These are phyloP conservation scores for Gymnopilus junonius DNA, from an alignment of 768 basidiomycete genomes.

Conservation along the genomic window DNA sequence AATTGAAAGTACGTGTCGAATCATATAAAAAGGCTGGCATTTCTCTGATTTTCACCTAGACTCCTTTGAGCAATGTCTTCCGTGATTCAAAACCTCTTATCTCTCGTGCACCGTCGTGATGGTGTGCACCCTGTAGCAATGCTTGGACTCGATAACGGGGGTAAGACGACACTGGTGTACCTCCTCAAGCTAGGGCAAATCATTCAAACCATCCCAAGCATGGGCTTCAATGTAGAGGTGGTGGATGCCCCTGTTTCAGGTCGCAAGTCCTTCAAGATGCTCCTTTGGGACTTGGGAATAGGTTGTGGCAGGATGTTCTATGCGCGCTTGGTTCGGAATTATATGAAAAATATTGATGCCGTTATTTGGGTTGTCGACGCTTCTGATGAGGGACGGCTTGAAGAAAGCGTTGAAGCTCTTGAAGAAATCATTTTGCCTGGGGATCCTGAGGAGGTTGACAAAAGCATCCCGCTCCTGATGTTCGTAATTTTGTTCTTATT, in stretches of 20 bases:
- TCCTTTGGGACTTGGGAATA: slow-evolving; percentile 65
- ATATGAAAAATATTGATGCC: slow-evolving; percentile 45
- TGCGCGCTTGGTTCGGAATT: slow-evolving; percentile 31
- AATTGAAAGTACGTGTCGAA: background rate
- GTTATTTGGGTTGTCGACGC: slow-evolving; percentile 72
- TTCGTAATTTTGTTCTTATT: slow-evolving; percentile 16
- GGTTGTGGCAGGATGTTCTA: slow-evolving; percentile 51
- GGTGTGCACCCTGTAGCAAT: slow-evolving; percentile 27
- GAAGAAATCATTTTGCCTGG: slow-evolving; percentile 29
- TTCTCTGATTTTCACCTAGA: no score
- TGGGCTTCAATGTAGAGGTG: slow-evolving; percentile 65
- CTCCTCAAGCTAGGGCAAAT: slow-evolving; percentile 43
- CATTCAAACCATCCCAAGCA: slow-evolving; percentile 42
- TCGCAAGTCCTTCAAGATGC: slow-evolving; percentile 47
- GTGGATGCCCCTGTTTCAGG: slow-evolving; percentile 33
- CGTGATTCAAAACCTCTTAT: slow-evolving; percentile 31
- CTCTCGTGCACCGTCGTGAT: slow-evolving; percentile 30
- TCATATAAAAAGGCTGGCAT: no score
- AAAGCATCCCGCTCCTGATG: slow-evolving; percentile 36
- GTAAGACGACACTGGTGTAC: slow-evolving; percentile 54
- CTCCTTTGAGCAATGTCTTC: slow-evolving; percentile 17
- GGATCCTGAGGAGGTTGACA: background rate
- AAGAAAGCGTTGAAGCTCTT: slow-evolving; percentile 57
- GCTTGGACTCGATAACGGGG: slow-evolving; percentile 43
- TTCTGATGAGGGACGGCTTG: slow-evolving; percentile 49